Evolutionary conservation across 768 basidiomycete species (phyloP), one percentile per base, ranked within the genome.

Genomic region (Trametes sanguinea): DNA sequence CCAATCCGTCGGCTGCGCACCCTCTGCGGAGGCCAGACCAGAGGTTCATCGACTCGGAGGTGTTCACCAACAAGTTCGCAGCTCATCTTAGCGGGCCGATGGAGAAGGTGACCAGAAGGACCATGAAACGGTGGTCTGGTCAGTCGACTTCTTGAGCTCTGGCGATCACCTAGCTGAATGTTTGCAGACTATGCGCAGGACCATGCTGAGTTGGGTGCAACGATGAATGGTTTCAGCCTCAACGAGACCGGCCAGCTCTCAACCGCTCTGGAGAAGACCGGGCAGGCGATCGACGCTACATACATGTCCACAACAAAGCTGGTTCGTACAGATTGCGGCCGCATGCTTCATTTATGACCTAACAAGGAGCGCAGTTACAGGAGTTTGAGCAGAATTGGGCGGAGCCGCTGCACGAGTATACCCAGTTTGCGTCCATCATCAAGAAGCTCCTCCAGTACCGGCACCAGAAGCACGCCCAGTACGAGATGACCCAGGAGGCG

Each of bases 391-490:
- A 94, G 73, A 90, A 88, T 69, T 97, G 94, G 84, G 93, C 94
- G 32, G 97, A 99, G 72, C 97, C 97, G 7, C 76, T 98, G 51
- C 92, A 96, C 68, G 95, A 98, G 72, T 98, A 98, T 75, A 78
- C 88, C 56, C 97, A 98, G 74, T 99, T 98, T 72, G 93, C 92
- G 11, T 79, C 82, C 17, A 95, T 98, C 71, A 98, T 99, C 78
- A 95, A 94, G 81, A 91, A 91, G 70, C 78, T 98, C 37, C 86
- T 99, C 50, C 86, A 87, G 0, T 99, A 95, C 76, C 91, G 97
- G 45, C 96, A 98, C 72, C 94, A 95, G 76, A 98, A 98, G 76
- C 95, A 99, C 65, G 90, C 95, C 7, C 97, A 99, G 73, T 95
- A 89, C 70, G 97, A 99, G 76, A 91, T 97, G 84, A 96, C 97